phyloP scores from a whole-genome alignment of 805 yeast species.

The Metschnikowia santaceciliae region DNA sequence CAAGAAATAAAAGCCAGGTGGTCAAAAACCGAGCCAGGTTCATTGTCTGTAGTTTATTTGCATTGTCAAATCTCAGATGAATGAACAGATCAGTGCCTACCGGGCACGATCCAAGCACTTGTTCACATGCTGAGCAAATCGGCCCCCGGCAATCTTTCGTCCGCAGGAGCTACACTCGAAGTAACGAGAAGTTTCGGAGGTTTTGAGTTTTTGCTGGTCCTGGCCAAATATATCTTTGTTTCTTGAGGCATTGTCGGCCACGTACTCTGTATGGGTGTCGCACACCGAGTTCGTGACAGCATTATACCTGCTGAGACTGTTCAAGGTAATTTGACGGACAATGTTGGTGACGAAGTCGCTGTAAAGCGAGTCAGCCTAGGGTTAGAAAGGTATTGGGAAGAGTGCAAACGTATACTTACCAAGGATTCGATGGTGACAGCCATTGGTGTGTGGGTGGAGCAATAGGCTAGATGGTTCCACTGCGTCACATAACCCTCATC shows the following conservation, averaged over 20 bases:
- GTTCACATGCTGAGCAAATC: slow-evolving; percentile 92
- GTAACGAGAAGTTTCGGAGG: slow-evolving; percentile 50
- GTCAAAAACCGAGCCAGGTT: not conserved
- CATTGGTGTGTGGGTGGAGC: slow-evolving; percentile 1
- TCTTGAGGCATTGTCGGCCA: not conserved
- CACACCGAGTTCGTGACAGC: not conserved
- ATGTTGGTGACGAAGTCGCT: slow-evolving; percentile 32
- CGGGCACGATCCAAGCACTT: slow-evolving; percentile 78
- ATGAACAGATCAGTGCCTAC: not conserved
- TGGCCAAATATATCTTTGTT: slow-evolving; percentile 48
- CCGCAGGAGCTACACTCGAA: slow-evolving; percentile 79
- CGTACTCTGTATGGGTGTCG: not conserved
- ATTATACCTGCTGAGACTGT: slow-evolving; percentile 8
- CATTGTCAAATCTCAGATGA: not conserved
- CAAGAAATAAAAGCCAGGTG: not conserved
- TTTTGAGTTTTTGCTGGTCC: slow-evolving; percentile 41
- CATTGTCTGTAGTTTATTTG: not conserved
- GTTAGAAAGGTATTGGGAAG: not conserved
- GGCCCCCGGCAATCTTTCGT: slow-evolving; percentile 81
- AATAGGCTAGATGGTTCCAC: not conserved
- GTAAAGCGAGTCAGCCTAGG: slow-evolving; percentile 37
- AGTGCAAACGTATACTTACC: slow-evolving; percentile 9
- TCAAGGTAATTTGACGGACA: slow-evolving; percentile 25
- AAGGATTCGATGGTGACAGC: slow-evolving; percentile 14
- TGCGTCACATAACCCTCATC: not conserved